Base-by-base conservation (phyloP, 495 filamentous ascomycete genomes). In the Penicillium salamii region DNA sequence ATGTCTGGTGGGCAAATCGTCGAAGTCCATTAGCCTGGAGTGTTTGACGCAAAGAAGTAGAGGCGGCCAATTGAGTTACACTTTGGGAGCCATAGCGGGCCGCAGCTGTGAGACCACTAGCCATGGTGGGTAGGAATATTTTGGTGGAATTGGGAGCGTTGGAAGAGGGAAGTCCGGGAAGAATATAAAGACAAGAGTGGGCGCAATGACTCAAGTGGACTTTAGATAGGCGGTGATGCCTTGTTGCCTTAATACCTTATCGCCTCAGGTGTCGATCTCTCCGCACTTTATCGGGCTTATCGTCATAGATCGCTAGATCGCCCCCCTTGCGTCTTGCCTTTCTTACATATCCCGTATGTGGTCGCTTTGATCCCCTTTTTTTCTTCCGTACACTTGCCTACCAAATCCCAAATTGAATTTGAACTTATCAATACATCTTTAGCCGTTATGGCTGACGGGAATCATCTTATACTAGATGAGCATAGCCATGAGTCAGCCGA, bases 21-120 rank as follows among this genome's bases (percentile, higher is more conserved):
- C 67, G 67, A 40, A 70, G 51, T 53, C 60, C 55, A 58, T 62
- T 62, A 63, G 55, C 59, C 49, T 62, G 62, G 48, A 65, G 44
- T 46, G 52, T 60, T 58, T 61, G 61, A 62, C 60, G 63, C 55
- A 70, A 53, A 40, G 58, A 55, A 49, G 57, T 62, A 51, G 55
- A 65, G 50, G 62, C 55, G 49, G 63, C 55, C 46, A 66, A 66
- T 57, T 63, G 63, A 51, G 49, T 61, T 59, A 64, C 58, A 58
- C 55, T 65, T 59, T 64, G 61, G 43, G 58, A 46, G 52, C 63
- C 63, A 50, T 62, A 57, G 80, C 63, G 85, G 81, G 46, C 69
- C 69, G 38, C 77, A 83, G 58, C 75, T 83, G 64, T 86, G 35
- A 70, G 52, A 59, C 61, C 50, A 52, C 63, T 70, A 59, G 55